Evolutionary conservation across 2,329 filamentous ascomycete genomes (phyloP), one percentile per base, ranked within the genome.

Genomic region (Biscogniauxia sp.): DNA sequence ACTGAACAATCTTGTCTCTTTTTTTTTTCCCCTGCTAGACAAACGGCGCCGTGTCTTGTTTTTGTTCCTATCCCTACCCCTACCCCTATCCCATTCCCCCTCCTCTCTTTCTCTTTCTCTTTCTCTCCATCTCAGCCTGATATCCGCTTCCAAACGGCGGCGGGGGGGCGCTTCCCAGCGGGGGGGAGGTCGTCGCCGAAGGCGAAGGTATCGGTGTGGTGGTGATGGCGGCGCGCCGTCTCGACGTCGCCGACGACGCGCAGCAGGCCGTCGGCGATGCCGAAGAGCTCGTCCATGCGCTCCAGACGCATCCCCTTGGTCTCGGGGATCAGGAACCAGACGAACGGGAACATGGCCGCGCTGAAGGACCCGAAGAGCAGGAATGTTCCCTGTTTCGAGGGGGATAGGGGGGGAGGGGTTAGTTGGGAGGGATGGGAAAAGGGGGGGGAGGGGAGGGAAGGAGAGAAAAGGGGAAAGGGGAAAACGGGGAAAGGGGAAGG

Each of bases 351-450:
- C 84, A 90, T 89, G 66, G 79, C 70, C 67, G 87, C 81, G 72
- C 86, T 88, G 73, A 90, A 90, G 57, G 75, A 81, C 9, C 86
- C 83, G 72, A 89, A 91, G 68, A 90, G 85, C 71, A 91, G 83
- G 74, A 89, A 91, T 26, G 87, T 87, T 28, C 85, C 86, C 76
- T 78, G 50, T 28, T 28, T n/a, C n/a, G n/a, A n/a, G n/a, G n/a
- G n/a, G n/a, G n/a, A n/a, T n/a, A n/a, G 28, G 28, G 28, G 28
- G 23, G 23, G 23, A 23, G 23, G 23, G 23, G 28, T 32, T 32
- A 32, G 28, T 32, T 3, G 9, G 28, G 28, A 13, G 2, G 28
- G 28, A 9, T 28, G 5, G 9, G 26, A 28, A 9, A 28, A 9
- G 9, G 9, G 9, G 26, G 26, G 26, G 26, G 26, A 28, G 9